phyloP scores from a whole-genome alignment of 495 filamentous ascomycete genomes.

The Hyaloscypha hepaticicola region DNA sequence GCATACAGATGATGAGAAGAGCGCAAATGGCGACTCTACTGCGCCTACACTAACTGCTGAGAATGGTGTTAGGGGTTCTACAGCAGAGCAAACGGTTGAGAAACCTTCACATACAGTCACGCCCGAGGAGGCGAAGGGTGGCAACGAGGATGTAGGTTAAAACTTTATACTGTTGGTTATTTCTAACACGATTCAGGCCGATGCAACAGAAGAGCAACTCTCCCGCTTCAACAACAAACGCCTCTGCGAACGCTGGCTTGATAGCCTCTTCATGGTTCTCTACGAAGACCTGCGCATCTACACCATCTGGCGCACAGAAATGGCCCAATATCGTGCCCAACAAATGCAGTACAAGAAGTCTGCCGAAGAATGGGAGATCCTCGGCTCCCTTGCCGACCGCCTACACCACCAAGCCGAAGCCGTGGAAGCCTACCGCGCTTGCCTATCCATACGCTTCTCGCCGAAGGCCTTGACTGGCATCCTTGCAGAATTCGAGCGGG shows the following conservation, averaged over 20 bases:
- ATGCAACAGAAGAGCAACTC: constrained; percentile 53
- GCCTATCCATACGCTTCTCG: constrained; percentile 78
- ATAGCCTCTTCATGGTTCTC: constrained; percentile 98
- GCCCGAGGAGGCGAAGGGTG: constrained; percentile 77
- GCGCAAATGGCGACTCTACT: constrained; percentile 35
- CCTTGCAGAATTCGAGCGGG: constrained; percentile 68
- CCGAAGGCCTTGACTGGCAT: constrained; percentile 88
- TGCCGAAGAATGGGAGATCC: constrained; percentile 96
- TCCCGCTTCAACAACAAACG: constrained; percentile 88
- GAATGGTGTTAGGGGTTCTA: constrained; percentile 26
- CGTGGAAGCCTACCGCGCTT: constrained; percentile 86
- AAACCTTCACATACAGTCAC: constrained; percentile 81
- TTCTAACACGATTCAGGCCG: constrained; percentile 34
- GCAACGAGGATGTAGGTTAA: constrained; percentile 69
- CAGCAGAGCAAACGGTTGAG: constrained; percentile 34
- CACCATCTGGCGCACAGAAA: constrained; percentile 98
- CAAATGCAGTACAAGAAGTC: constrained; percentile 92
- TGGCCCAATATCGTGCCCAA: constrained; percentile 88
- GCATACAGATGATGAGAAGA: constrained; percentile 44
- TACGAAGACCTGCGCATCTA: constrained; percentile 98
- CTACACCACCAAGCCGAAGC: constrained; percentile 87
- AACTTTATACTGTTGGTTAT: not conserved
- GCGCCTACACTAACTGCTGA: constrained; percentile 30
- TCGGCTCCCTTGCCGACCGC: constrained; percentile 87
- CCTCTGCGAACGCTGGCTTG: constrained; percentile 94